A percentile compares a stretch with the other conserved stretches of the same genome.
These are phyloP conservation scores for Botrytis medusae DNA, from an alignment of 2,329 filamentous ascomycete species.

Conservation along the genomic window DNA sequence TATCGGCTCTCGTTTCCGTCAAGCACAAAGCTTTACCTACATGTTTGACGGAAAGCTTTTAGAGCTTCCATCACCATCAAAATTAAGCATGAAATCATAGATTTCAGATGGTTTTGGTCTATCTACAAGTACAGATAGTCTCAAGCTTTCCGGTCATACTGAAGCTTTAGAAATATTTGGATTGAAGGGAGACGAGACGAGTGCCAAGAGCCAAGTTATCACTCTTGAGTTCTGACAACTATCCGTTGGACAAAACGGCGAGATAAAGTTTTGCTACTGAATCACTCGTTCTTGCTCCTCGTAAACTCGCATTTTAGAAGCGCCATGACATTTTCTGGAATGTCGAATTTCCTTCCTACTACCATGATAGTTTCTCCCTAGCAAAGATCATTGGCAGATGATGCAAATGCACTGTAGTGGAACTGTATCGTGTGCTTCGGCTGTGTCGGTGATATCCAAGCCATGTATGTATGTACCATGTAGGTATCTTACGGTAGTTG, in stretches of 20 bases:
- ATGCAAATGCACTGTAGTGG: neutral
- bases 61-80: neutral
- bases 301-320: neutral
- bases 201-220: slow-evolving; percentile 13
- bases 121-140: neutral
- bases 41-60: neutral
- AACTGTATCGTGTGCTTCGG: neutral
- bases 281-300: neutral
- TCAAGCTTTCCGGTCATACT: neutral
- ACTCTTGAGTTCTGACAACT: neutral
- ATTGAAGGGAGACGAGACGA: neutral
- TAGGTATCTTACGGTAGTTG: neutral
- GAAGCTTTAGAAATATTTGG: neutral
- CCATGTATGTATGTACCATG: too few species aligned
- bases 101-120: neutral
- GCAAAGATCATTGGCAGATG: neutral
- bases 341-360: neutral
- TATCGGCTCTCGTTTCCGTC: neutral
- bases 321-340: neutral
- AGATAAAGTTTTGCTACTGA: neutral
- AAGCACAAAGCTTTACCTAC: neutral
- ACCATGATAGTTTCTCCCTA: neutral
- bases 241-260: neutral
- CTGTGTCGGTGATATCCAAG: neutral
- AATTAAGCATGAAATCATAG: neutral